These are phyloP conservation scores for Neospora caninum DNA, from an alignment of 169 alveolate genomes.

Conservation along the genomic window DNA sequence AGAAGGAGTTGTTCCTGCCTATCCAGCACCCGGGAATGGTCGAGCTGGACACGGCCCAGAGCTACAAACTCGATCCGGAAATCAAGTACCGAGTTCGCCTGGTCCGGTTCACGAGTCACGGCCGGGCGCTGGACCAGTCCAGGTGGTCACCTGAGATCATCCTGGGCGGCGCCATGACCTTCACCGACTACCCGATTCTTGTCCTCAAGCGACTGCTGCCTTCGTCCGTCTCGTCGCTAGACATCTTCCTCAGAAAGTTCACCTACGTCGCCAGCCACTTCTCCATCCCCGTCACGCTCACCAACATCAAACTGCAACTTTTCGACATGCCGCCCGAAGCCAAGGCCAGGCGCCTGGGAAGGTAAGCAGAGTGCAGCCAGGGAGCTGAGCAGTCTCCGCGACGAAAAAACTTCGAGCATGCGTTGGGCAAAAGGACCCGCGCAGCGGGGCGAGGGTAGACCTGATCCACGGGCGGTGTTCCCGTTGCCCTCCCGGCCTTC, in stretches of 20 bases:
- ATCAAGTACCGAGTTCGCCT: constrained; percentile 46
- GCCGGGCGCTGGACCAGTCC: constrained; percentile 49
- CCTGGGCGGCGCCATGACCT: constrained; percentile 68
- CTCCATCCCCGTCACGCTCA: constrained; percentile 71
- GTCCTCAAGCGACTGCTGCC: constrained; percentile 69
- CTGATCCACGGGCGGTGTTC: too few relatives aligned
- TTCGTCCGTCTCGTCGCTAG: constrained; percentile 70
- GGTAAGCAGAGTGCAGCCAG: not conserved
- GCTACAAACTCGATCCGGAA: constrained; percentile 26
- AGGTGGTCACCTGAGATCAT: constrained; percentile 75
- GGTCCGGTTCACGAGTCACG: constrained; percentile 38
- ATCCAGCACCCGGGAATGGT: constrained; percentile 68
- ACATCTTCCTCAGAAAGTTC: constrained; percentile 71
- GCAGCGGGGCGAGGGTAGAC: too few relatives aligned
- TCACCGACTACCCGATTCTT: constrained; percentile 70
- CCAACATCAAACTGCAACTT: constrained; percentile 68
- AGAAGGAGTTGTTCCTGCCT: constrained; percentile 73
- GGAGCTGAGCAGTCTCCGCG: too few relatives aligned
- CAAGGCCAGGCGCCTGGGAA: not conserved
- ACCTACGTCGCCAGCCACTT: constrained; percentile 69
- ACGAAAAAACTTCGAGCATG: too few relatives aligned
- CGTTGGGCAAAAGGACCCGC: too few relatives aligned
- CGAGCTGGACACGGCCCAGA: constrained; percentile 47
- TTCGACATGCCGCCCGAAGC: constrained; percentile 71
- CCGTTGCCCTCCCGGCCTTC: too few relatives aligned